A percentile compares a stretch with the other conserved stretches of the same genome.
Evolutionary conservation across 495 filamentous ascomycete genomes (phyloP).

Genomic region (Podospora australis): DNA sequence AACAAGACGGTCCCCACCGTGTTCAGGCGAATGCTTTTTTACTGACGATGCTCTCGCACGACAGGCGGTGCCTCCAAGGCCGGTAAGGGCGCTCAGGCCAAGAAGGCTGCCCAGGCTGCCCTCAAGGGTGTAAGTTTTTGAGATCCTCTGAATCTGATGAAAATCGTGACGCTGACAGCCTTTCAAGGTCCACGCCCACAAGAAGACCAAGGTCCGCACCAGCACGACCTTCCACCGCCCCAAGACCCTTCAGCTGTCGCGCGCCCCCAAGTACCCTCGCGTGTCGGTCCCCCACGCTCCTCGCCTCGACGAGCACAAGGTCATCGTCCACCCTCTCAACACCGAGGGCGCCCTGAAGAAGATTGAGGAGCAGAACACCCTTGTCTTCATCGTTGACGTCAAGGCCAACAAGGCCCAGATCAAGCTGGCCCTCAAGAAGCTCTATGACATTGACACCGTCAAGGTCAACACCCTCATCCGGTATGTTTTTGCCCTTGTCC

Average conservation of each 20-base stretch:
- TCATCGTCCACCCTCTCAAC: slow-evolving; percentile 80
- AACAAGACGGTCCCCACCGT: slow-evolving; percentile 27
- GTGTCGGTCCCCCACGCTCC: slow-evolving; percentile 85
- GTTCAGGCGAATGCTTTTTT: slow-evolving; percentile 36
- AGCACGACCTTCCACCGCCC: slow-evolving; percentile 96
- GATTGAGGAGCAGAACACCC: slow-evolving; percentile 99
- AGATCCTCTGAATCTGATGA: neutral
- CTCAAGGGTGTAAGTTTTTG: slow-evolving; percentile 72
- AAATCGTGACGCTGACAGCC: slow-evolving; percentile 6
- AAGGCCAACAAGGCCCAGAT: slow-evolving; percentile 99
- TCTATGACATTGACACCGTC: slow-evolving; percentile 95
- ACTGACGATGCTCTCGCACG: slow-evolving; percentile 22
- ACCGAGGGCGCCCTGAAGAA: slow-evolving; percentile 99
- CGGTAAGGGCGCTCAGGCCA: slow-evolving; percentile 68
- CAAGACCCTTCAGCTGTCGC: slow-evolving; percentile 87
- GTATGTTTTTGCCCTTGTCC: slow-evolving; percentile 45
- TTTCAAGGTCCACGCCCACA: slow-evolving; percentile 64
- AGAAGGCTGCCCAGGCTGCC: slow-evolving; percentile 86
- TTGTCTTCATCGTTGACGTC: slow-evolving; percentile 96
- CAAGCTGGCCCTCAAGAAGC: slow-evolving; percentile 95
- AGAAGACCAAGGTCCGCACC: slow-evolving; percentile 83
- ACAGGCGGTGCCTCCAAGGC: slow-evolving; percentile 53
- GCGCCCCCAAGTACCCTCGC: slow-evolving; percentile 92
- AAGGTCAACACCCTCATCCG: slow-evolving; percentile 99
- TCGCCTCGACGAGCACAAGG: slow-evolving; percentile 87